Evolutionary conservation across 2,329 filamentous ascomycete genomes (phyloP).

Genomic region (Sclerotinia trifoliorum): DNA sequence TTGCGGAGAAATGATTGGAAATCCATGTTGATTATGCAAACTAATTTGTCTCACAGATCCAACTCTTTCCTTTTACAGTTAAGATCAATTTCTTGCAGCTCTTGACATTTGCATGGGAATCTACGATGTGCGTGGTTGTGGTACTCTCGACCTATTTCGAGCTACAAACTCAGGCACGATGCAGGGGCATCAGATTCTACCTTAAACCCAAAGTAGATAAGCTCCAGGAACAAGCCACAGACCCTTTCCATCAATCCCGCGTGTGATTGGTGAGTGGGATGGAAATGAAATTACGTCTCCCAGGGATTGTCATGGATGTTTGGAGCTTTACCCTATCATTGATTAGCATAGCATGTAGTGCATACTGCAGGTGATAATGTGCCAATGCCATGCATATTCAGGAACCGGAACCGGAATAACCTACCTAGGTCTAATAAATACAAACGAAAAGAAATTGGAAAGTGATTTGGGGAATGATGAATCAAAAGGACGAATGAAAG

Average conservation of each 20-base stretch:
- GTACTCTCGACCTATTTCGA: neutral
- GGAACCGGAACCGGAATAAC: neutral
- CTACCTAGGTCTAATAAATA: neutral
- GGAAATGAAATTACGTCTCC: neutral
- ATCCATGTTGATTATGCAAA: neutral
- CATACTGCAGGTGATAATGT: neutral
- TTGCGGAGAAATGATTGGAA: conserved; percentile 3
- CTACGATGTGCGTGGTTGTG: no score
- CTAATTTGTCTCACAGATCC: neutral
- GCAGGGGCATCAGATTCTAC: neutral
- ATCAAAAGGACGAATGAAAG: neutral
- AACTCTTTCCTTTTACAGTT: neutral
- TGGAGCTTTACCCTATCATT: neutral
- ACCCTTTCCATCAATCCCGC: neutral
- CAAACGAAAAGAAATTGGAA: neutral
- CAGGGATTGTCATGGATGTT: neutral
- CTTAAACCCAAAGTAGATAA: neutral
- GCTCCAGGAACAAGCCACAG: neutral
- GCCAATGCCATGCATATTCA: neutral
- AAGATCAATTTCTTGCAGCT: neutral
- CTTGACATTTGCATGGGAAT: neutral
- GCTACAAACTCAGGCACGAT: neutral
- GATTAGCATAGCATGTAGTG: neutral
- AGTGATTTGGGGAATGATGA: neutral
- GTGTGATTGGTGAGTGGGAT: neutral